A percentile compares a stretch with the other conserved stretches of the same genome.
phyloP scores from a whole-genome alignment of 2,329 filamentous ascomycete species.

The Chaetomium strumarium region DNA sequence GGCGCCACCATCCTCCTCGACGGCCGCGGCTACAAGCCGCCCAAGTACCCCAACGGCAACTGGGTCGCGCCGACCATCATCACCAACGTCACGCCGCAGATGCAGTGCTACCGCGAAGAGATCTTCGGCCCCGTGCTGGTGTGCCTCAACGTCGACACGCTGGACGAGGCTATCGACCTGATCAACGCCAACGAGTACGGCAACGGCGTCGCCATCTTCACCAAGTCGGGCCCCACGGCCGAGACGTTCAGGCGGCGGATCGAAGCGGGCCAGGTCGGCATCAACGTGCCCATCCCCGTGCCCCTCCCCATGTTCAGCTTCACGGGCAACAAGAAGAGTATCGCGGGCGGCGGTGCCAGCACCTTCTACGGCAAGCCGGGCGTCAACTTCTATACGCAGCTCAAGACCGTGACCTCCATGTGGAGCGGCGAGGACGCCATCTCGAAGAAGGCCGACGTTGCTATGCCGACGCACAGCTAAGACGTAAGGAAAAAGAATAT shows the following conservation, averaged over 20 bases:
- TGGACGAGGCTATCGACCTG: constrained; percentile 72
- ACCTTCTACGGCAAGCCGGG: constrained; percentile 95
- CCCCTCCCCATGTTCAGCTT: constrained; percentile 68
- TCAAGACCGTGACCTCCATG: constrained; percentile 92
- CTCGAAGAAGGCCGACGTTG: constrained; percentile 74
- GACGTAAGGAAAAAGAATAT: neutral
- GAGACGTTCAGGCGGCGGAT: constrained; percentile 74
- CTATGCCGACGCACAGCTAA: constrained; percentile 65
- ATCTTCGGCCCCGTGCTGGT: constrained; percentile 83
- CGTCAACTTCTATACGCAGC: constrained; percentile 91
- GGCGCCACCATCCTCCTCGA: constrained; percentile 79
- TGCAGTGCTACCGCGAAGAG: constrained; percentile 81
- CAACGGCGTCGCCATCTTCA: constrained; percentile 83
- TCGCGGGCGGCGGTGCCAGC: constrained; percentile 85
- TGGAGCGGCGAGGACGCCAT: constrained; percentile 85
- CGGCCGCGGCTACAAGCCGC: constrained; percentile 66
- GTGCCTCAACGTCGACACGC: constrained; percentile 69
- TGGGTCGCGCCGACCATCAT: constrained; percentile 82
- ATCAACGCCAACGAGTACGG: constrained; percentile 86
- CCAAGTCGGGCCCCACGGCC: constrained; percentile 68
- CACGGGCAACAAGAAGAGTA: constrained; percentile 77
- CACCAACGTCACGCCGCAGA: constrained; percentile 69
- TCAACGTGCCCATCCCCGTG: constrained; percentile 76
- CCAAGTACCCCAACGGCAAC: constrained; percentile 79
- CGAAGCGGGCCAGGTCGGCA: constrained; percentile 78